A percentile compares a stretch with the other conserved stretches of the same genome.
Evolutionary conservation across 148 eudicot species (phyloP).

Genomic region (Rhododendron ovatum): DNA sequence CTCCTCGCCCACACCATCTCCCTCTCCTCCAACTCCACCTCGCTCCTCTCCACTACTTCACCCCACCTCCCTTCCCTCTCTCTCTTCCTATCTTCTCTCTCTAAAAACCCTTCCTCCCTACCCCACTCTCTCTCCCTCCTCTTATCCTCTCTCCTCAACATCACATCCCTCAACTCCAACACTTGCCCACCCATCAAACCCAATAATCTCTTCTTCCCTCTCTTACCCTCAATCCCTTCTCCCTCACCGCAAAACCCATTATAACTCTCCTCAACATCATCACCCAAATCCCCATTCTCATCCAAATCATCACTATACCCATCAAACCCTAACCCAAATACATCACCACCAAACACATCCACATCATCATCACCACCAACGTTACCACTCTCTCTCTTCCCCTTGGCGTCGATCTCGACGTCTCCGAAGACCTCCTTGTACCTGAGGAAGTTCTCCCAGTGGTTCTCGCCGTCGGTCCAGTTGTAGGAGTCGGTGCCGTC

Average conservation of each 20-base stretch:
- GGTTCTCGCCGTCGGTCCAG: conserved; percentile 75
- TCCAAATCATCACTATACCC: conserved; percentile 46
- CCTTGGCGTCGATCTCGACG: conserved; percentile 53
- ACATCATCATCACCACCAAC: conserved; percentile 19
- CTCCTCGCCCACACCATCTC: conserved; percentile 44
- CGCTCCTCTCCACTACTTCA: conserved; percentile 32
- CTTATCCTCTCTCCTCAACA: conserved; percentile 58
- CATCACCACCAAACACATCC: conserved; percentile 26
- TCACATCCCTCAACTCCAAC: conserved; percentile 55
- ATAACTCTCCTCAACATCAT: conserved; percentile 20
- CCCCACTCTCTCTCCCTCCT: conserved; percentile 56
- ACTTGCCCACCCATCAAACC: conserved; percentile 50
- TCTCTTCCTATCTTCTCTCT: conserved; percentile 25
- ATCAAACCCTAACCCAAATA: conserved; percentile 34
- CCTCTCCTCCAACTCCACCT: conserved; percentile 58
- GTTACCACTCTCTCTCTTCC: conserved; percentile 12
- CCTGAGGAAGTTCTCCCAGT: conserved; percentile 46
- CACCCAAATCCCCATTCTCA: conserved; percentile 33
- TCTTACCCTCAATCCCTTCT: conserved; percentile 27
- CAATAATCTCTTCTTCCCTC: conserved; percentile 37
- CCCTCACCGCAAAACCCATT: conserved; percentile 21
- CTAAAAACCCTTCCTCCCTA: conserved; percentile 38
- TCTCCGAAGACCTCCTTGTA: conserved; percentile 91
- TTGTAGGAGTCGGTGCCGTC: conserved; percentile 36
- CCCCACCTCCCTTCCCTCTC: conserved; percentile 36